These are phyloP conservation scores for Galerina marginata DNA, from an alignment of 768 basidiomycete genomes.

Conservation along the genomic window DNA sequence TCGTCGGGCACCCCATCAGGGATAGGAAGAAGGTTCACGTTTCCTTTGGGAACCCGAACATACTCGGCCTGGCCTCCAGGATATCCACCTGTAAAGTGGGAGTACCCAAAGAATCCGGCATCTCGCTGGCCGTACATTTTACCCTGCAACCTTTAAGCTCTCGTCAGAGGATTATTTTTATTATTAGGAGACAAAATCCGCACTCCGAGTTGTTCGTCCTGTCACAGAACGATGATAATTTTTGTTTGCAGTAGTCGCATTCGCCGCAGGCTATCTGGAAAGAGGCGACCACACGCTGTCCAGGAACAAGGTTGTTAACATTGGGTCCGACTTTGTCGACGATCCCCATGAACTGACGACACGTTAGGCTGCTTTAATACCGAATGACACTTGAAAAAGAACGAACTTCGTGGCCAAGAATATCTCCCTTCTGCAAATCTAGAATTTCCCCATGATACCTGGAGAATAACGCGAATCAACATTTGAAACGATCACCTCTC, in stretches of 20 bases:
- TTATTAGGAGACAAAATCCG: constrained; percentile 28
- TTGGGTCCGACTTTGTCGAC: constrained; percentile 69
- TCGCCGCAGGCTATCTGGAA: constrained; percentile 82
- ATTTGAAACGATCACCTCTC: background rate
- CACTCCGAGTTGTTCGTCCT: constrained; percentile 69
- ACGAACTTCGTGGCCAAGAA: constrained; percentile 71
- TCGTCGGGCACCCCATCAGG: constrained; percentile 71
- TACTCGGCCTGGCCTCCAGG: constrained; percentile 81
- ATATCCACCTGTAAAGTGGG: constrained; percentile 76
- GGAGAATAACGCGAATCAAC: background rate
- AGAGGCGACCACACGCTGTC: constrained; percentile 77
- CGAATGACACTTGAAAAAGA: background rate
- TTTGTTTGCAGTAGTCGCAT: constrained; percentile 75
- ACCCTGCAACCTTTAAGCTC: constrained; percentile 48
- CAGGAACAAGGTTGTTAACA: constrained; percentile 62
- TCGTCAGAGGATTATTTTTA: background rate
- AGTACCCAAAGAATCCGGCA: constrained; percentile 75
- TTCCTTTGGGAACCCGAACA: constrained; percentile 71
- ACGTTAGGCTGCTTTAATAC: background rate
- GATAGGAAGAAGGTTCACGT: constrained; percentile 73
- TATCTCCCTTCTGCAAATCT: constrained; percentile 73
- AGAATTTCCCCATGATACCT: constrained; percentile 72
- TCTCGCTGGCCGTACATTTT: constrained; percentile 70
- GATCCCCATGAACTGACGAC: constrained; percentile 63
- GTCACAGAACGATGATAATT: constrained; percentile 75